Conservation (phyloP, 2,329 filamentous ascomycete genomes). For the Pseudogymnoascus sp. region DNA sequence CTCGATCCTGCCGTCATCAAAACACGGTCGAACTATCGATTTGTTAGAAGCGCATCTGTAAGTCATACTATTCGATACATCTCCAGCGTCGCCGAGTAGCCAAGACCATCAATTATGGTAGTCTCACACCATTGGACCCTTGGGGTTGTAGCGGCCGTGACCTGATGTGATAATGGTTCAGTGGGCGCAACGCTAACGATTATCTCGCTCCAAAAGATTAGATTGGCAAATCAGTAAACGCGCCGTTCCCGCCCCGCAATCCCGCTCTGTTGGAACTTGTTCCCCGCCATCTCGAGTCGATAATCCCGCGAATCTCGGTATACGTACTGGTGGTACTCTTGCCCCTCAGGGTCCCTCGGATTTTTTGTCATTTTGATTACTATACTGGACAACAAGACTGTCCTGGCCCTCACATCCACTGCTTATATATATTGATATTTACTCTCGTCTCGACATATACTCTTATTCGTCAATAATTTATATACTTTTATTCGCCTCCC, state of each 20-base stretch:
- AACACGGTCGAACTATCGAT: background rate
- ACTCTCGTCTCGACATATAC: background rate
- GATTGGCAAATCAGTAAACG: background rate
- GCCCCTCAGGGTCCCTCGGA: background rate
- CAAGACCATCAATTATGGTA: background rate
- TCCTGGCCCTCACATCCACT: background rate
- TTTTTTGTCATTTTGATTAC: background rate
- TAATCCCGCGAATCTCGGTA: background rate
- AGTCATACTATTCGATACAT: background rate
- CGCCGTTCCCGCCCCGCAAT: slow-evolving; percentile 5
- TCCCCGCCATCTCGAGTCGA: background rate
- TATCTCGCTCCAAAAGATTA: background rate
- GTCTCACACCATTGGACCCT: background rate
- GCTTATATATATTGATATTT: background rate
- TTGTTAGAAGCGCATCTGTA: slow-evolving; percentile 2
- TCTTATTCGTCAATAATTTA: slow-evolving; percentile 2
- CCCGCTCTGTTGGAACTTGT: background rate
- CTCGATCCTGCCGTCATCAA: background rate
- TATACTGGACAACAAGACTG: background rate
- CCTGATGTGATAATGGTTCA: background rate
- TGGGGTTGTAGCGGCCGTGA: background rate
- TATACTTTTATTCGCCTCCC: background rate
- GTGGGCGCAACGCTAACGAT: background rate
- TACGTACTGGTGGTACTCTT: background rate
- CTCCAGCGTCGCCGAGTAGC: background rate